Base-by-base conservation (phyloP, 2,329 filamentous ascomycete genomes). In the Ceratocystis smalleyi region DNA sequence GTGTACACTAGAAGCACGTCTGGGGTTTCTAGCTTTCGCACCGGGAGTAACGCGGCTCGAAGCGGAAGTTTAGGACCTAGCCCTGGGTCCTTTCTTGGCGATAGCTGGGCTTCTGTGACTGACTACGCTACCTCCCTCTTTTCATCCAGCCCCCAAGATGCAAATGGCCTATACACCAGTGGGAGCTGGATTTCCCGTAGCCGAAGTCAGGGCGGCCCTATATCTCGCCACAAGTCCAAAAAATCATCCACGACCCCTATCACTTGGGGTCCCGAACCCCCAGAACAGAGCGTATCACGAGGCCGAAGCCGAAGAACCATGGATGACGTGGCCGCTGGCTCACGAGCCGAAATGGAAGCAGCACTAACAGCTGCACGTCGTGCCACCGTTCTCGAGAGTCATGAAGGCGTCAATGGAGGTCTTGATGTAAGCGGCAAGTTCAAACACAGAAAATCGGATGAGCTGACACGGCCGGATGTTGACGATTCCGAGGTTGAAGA, bases 371-470 rank as follows among this genome's bases (percentile, higher is more conserved):
- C 81, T 19, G 79, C 78, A 65, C 81, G 78, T 70, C 83, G 76
- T 51, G 82, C 80, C 27, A 83, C 81, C 68, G 76, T 86, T 2
- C 71, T 86, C 54, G 82, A 86, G 70, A 83, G 81, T 64, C 78
- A 84, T 63, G 80, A 83, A 5, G 81, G 81, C 17, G 80, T 82
- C 43, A 83, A 83, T 66, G 81, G 80, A 2, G 79, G 79, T 1
- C 71, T 85, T 51, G 81, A 86, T 68, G 74, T 80, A 30, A 72
- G 75, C 1, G 79, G 81, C 30, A 66, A 64, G 51, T 81, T 78
- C 71, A 89, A 89, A 75, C 80, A 84, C 69, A 79, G 87, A 68
- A 85, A 81, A 60, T 89, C 87, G 3, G 85, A 89, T 69, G 86
- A 89, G 62, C 70, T 75, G n/a, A 45, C 19, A 8, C 47, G 60